These are phyloP conservation scores for Steccherinum ochraceum DNA, from an alignment of 768 basidiomycete genomes.

Conservation along the genomic window DNA sequence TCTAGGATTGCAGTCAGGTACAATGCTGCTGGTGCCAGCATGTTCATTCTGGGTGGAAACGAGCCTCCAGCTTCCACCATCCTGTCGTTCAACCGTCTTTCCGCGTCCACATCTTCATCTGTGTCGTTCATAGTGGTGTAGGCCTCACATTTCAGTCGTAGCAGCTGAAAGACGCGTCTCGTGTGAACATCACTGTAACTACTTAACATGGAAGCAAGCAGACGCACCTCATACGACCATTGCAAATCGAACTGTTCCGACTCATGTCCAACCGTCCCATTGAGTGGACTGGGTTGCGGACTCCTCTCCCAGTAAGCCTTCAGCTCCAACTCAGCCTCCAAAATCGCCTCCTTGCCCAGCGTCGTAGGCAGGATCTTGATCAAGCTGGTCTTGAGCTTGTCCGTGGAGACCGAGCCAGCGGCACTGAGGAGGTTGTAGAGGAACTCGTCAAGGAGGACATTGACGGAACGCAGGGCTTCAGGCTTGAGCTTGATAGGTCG, in stretches of 20 bases:
- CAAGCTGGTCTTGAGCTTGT: constrained; percentile 66
- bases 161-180: too few relatives aligned
- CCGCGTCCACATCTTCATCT: constrained; percentile 67
- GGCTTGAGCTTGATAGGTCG: constrained; percentile 82
- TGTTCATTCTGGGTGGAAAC: constrained; percentile 43
- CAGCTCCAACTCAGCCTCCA: constrained; percentile 91
- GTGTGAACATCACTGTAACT: constrained; percentile 5
- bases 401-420: constrained; percentile 64
- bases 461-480: constrained; percentile 74
- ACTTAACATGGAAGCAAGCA: constrained; percentile 7
- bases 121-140: constrained; percentile 81
- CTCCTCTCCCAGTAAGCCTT: constrained; percentile 85
- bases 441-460: constrained; percentile 80
- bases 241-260: constrained; percentile 56
- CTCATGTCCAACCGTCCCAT: constrained; percentile 41
- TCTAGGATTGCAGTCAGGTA: constrained; percentile 92
- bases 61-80: constrained; percentile 46
- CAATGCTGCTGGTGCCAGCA: constrained; percentile 76
- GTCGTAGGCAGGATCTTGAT: constrained; percentile 70
- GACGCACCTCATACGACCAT: constrained; percentile 68
- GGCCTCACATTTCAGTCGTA: constrained; percentile 82
- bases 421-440: constrained; percentile 64
- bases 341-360: constrained; percentile 84
- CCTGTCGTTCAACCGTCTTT: constrained; percentile 55
- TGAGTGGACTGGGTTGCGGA: constrained; percentile 18